Evolutionary conservation across 805 yeast genomes (phyloP).

Genomic region (Starmerella vaccinii): DNA sequence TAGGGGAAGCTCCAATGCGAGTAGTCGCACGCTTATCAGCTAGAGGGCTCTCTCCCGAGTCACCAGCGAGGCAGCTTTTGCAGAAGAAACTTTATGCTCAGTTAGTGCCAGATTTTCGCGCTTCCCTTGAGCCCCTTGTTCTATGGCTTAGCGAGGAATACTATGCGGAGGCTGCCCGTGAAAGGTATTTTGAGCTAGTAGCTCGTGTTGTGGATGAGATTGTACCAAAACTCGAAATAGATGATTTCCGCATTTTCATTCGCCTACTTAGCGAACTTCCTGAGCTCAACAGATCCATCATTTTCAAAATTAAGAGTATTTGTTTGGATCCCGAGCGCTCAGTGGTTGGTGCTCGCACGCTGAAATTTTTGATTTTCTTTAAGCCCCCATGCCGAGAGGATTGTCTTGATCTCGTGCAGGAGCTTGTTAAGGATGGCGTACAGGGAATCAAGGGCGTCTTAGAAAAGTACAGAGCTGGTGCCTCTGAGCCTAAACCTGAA

Average conservation of each 20-base stretch:
- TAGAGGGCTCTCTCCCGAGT: conserved; percentile 48
- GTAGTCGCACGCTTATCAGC: conserved; percentile 30
- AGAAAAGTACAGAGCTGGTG: conserved; percentile 26
- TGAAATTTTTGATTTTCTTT: conserved; percentile 73
- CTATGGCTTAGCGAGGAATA: conserved; percentile 97
- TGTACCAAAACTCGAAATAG: conserved; percentile 72
- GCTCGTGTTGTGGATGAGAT: conserved; percentile 61
- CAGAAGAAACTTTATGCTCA: conserved; percentile 63
- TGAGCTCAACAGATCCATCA: conserved; percentile 49
- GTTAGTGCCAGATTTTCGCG: conserved; percentile 61
- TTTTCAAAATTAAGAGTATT: conserved; percentile 56
- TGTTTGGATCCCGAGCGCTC: conserved; percentile 79
- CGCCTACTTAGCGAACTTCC: conserved; percentile 84
- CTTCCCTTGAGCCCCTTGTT: conserved; percentile 61
- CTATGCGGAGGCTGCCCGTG: conserved; percentile 73
- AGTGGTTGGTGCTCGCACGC: conserved; percentile 68
- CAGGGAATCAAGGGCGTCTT: conserved; percentile 26
- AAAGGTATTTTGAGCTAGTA: conserved; percentile 77
- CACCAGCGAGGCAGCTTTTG: conserved; percentile 38
- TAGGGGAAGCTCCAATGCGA: conserved; percentile 17
- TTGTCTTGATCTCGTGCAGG: conserved; percentile 32
- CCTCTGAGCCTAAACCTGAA: neutral
- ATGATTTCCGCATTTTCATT: conserved; percentile 70
- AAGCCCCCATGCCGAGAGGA: conserved; percentile 67
- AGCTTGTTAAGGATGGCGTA: conserved; percentile 26